Conservation (phyloP, 768 basidiomycete genomes). For the Kwoniella dejecticola region DNA sequence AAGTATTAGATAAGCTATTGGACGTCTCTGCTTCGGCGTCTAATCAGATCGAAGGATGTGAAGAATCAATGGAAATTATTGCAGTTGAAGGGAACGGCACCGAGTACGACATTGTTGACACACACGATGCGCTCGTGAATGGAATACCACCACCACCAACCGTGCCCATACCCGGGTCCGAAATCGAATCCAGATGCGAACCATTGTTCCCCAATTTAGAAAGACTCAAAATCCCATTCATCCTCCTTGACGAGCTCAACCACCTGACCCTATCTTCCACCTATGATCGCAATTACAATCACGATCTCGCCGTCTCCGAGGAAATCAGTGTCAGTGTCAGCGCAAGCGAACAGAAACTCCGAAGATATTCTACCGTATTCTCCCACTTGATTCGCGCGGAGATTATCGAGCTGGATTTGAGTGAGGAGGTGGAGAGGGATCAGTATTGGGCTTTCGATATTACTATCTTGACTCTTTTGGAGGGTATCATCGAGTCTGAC, state of each 20-base stretch:
- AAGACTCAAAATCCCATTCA: constrained; percentile 3
- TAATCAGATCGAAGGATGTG: neutral
- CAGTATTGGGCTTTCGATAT: no score
- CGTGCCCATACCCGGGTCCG: neutral
- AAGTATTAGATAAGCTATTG: neutral
- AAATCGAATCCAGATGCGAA: neutral
- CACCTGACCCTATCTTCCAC: neutral
- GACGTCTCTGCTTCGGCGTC: neutral
- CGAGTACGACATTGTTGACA: no score
- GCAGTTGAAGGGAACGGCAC: no score
- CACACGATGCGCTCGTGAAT: no score
- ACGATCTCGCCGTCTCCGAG: neutral
- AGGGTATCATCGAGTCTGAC: neutral
- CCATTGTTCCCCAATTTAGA: constrained; percentile 2
- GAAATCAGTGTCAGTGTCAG: neutral
- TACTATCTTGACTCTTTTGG: no score
- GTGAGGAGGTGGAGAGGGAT: no score
- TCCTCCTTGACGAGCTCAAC: neutral
- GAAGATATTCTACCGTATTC: no score
- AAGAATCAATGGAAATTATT: neutral
- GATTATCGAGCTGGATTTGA: no score
- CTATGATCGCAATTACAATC: neutral
- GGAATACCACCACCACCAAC: neutral
- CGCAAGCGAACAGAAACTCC: no score
- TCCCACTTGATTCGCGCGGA: no score